Base-by-base conservation (phyloP, 1,139 yeast genomes). In the Taphrina deformans region DNA sequence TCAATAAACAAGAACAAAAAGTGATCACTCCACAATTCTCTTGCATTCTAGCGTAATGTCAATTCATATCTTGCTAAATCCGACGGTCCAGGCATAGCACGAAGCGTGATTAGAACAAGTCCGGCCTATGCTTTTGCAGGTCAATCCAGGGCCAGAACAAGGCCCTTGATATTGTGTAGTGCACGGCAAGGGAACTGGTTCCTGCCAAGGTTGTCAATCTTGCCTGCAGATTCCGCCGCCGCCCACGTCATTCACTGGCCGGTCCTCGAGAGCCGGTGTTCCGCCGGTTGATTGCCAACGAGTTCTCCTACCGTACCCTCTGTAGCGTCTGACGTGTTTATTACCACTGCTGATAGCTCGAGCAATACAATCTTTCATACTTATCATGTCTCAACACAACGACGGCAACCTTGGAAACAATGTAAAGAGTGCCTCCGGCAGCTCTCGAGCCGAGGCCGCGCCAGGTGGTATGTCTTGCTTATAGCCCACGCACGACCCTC, bases 1-100 rank as follows among this genome's bases (percentile, higher is more conserved):
- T 84, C 83, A 71, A 89, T 85, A 70, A 81, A 83, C 71, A 83
- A 83, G 72, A 71, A 70, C 31, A 61, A 62, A 44, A 65, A 51
- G 52, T 55, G 50, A 40, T 35, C 45, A 46, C 53, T n/a, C 18
- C 52, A 14, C 23, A 18, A 18, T 7, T 16, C 27, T 45, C 50
- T 40, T 40, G 29, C 55, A 23, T 45, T 45, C 44, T 48, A 48
- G 53, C 53, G 53, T 48, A 48, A 26, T 48, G 35, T 48, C 53
- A 29, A 27, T 14, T 24, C 50, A 18, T 40, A n/a, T n/a, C n/a
- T n/a, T n/a, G n/a, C n/a, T n/a, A n/a, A n/a, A n/a, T n/a, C n/a
- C n/a, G n/a, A n/a, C n/a, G n/a, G n/a, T n/a, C n/a, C n/a, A n/a
- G n/a, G n/a, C n/a, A n/a, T n/a, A n/a, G n/a, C n/a, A n/a, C n/a